These are phyloP conservation scores for Lachnellula suecica DNA, from an alignment of 2,329 filamentous ascomycete species.

Conservation along the genomic window DNA sequence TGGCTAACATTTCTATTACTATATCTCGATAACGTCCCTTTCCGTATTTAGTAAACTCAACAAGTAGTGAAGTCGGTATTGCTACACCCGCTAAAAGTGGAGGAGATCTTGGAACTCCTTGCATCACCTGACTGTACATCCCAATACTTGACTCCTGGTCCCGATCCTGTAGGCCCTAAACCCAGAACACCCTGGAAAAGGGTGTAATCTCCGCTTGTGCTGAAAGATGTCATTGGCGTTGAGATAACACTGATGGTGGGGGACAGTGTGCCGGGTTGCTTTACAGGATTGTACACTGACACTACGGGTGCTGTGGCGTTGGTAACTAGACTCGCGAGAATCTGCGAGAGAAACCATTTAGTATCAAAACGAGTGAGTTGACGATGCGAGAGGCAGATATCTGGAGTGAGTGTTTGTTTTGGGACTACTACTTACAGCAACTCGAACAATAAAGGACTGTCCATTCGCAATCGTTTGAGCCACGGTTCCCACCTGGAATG, in stretches of 20 bases:
- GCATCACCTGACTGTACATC: too few relatives aligned
- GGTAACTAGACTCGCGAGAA: background rate
- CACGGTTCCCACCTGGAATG: background rate
- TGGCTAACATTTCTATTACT: too few relatives aligned
- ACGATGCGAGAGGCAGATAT: background rate
- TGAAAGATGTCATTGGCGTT: background rate
- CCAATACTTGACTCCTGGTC: too few relatives aligned
- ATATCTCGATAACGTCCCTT: too few relatives aligned
- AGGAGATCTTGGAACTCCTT: too few relatives aligned
- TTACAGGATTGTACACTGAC: background rate
- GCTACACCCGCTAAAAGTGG: too few relatives aligned
- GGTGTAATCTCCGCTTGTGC: background rate
- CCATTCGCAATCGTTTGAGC: background rate
- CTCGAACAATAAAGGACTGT: background rate
- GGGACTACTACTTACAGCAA: slow-evolving; percentile 2
- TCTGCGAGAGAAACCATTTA: background rate
- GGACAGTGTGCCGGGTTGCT: background rate
- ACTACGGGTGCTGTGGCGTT: background rate
- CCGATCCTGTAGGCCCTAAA: too few relatives aligned
- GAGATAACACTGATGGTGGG: background rate
- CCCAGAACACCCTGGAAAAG: background rate
- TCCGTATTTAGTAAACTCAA: too few relatives aligned
- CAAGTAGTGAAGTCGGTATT: too few relatives aligned
- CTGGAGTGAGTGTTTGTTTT: background rate
- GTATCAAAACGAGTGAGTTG: background rate